Conservation (phyloP, 768 basidiomycete species). For the Russula brevipes region DNA sequence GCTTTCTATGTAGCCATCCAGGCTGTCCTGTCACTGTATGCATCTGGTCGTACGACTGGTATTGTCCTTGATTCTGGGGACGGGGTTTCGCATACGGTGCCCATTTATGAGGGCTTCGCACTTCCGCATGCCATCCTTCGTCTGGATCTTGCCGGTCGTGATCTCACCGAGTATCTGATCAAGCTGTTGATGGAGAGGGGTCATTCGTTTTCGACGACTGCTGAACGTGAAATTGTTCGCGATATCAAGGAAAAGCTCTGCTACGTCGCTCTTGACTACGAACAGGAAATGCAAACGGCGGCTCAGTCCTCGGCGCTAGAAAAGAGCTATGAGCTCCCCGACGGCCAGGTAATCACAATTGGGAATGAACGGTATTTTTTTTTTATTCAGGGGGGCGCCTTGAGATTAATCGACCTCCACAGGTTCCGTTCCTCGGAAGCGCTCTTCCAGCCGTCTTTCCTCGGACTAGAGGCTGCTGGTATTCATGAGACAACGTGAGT, state of each 20-base stretch:
- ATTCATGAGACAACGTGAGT: constrained; percentile 66
- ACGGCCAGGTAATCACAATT: background rate
- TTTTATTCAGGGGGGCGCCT: background rate
- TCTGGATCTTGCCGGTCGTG: background rate
- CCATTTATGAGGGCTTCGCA: background rate
- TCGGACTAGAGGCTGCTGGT: constrained; percentile 74
- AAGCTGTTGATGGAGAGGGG: background rate
- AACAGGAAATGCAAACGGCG: background rate
- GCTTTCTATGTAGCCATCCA: constrained; percentile 50
- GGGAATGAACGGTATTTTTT: background rate
- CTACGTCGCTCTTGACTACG: background rate
- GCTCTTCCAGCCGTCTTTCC: constrained; percentile 54
- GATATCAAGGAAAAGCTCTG: background rate
- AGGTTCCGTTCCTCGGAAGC: constrained; percentile 54
- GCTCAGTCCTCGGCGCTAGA: constrained; percentile 1
- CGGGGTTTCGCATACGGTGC: constrained; percentile 15
- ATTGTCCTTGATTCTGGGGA: background rate
- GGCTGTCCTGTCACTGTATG: constrained; percentile 59
- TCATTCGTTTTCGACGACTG: background rate
- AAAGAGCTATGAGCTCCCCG: constrained; percentile 1
- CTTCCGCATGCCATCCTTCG: constrained; percentile 1
- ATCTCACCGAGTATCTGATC: background rate
- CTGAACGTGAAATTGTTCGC: constrained; percentile 1
- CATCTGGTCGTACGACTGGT: constrained; percentile 90
- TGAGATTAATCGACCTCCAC: background rate